Percentiles rank a stretch among this genome's conserved stretches.
These are phyloP conservation scores for Cercospora sp. DNA, from an alignment of 2,329 filamentous ascomycete species.

Conservation along the genomic window DNA sequence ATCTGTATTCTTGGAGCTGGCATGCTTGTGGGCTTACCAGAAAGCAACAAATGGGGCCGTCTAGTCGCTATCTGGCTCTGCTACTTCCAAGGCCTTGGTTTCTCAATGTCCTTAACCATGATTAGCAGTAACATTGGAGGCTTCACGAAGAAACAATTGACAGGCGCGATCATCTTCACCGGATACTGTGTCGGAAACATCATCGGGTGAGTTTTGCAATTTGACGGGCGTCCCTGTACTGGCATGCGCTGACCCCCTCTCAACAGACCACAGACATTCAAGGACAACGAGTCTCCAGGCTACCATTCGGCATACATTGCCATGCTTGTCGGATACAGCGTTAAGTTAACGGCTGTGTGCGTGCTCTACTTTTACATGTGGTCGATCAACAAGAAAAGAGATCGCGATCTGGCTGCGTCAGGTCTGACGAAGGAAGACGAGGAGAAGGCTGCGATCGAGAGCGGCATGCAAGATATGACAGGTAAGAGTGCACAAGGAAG, in stretches of 20 bases:
- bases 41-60: conserved; percentile 56
- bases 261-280: conserved; percentile 52
- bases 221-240: background rate
- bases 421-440: conserved; percentile 42
- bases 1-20: conserved; percentile 57
- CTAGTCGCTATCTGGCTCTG: conserved; percentile 60
- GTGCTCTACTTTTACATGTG: conserved; percentile 59
- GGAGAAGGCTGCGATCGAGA: conserved; percentile 54
- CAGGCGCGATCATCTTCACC: conserved; percentile 40
- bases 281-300: conserved; percentile 49
- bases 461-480: conserved; percentile 57
- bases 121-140: conserved; percentile 56
- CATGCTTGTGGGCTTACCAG: conserved; percentile 54
- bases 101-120: conserved; percentile 56
- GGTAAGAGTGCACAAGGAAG: background rate
- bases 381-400: conserved; percentile 54
- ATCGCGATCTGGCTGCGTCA: conserved; percentile 46
- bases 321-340: conserved; percentile 58
- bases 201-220: conserved; percentile 41
- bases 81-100: conserved; percentile 56
- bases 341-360: conserved; percentile 54
- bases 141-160: conserved; percentile 58
- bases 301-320: conserved; percentile 55
- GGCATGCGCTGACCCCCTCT: background rate
- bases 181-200: conserved; percentile 54